Base-by-base conservation (phyloP, 176 grass and related monocot species). In the Phoenix roebelenii region DNA sequence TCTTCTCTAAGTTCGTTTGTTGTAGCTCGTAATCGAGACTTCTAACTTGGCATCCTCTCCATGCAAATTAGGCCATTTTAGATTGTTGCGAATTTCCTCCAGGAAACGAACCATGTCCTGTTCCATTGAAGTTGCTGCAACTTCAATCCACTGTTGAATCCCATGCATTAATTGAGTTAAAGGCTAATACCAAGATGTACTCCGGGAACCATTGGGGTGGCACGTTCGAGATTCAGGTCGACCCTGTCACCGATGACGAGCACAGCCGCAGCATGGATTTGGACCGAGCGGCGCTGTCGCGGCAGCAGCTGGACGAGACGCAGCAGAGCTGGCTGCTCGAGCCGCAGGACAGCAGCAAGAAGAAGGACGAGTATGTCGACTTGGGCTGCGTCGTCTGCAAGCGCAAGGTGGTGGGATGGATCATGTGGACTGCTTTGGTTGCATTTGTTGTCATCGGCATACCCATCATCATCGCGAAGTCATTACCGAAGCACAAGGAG, bases 301-400 rank as follows among this genome's bases (percentile, higher is more conserved):
- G 66, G 78, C 82, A 80, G 72, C 68, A 80, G 76, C 73, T 98
- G 59, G 87, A 91, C 73, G 93, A 98, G 75, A 98, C 84, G 73
- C 93, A 98, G 78, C 84, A 89, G 75, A 91, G 93, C 78, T 98
- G 84, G 93, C 70, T 98, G 63, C 79, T 98, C 6, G 81, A 79
- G 58, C 87, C 82, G 51, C 78, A 77, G 68, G 84, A 92, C 59
- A 64, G 53, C 67, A 92, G 88, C 67, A 92, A 92, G 81, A 97
- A 88, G 87, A 98, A 98, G 83, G 84, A 98, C 77, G 85, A 67
- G 76, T 89, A 98, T 79, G 73, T 91, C 53, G 87, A 98, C 80
- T 72, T 98, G 19, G 87, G 87, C 6, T 98, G 87, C 77, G 18
- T 92, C 29, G 82, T 98, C 70, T 71, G 74, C 51, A 92, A 98